Base-by-base conservation (phyloP, 768 basidiomycete species). In the Leccinum subtestaceum region DNA sequence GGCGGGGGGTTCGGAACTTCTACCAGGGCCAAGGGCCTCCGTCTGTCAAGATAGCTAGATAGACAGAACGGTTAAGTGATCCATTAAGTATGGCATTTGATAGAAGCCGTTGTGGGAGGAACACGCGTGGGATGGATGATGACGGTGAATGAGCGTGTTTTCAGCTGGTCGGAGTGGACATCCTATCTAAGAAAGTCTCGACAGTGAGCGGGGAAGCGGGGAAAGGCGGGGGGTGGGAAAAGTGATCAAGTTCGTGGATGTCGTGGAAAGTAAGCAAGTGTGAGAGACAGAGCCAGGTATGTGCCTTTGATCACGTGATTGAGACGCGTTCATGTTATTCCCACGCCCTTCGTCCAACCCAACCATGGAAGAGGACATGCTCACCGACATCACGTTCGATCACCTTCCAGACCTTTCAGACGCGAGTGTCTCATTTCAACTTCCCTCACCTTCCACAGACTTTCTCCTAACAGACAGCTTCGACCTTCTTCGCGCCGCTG, bases 401-500 rank as follows among this genome's bases (percentile, higher is more conserved):
- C 81, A 84, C 68, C 65, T 85, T 27, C 84, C 84, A 43, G 83
- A 86, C 60, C 66, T 78, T 53, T 84, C 86, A 4, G 71, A 73
- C 8, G 65, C 72, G 6, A 73, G 72, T 40, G 67, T 70, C 7
- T 80, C 77, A 15, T 81, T 84, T 62, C 78, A 85, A 63, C 78
- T 87, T 27, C 78, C 88, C 4, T 70, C 59, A 9, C 25, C 63
- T 21, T 54, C 70, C 45, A 68, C 71, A 50, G 73, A 75, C 27
- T 58, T 75, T 13, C 70, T 79, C 12, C 68, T 78, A 17, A 73
- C 62, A 76, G 79, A 49, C 25, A 66, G 61, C 2, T 67, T 74
- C 40, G 57, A 73, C 80, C 81, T 65, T 67, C 75, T 87, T 53
- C 59, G 62, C 32, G 31, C 58, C 34, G 62, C 52, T 58, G 46